Conservation (phyloP, 352 stramenopile species). For the Paralagenidium karlingii region DNA sequence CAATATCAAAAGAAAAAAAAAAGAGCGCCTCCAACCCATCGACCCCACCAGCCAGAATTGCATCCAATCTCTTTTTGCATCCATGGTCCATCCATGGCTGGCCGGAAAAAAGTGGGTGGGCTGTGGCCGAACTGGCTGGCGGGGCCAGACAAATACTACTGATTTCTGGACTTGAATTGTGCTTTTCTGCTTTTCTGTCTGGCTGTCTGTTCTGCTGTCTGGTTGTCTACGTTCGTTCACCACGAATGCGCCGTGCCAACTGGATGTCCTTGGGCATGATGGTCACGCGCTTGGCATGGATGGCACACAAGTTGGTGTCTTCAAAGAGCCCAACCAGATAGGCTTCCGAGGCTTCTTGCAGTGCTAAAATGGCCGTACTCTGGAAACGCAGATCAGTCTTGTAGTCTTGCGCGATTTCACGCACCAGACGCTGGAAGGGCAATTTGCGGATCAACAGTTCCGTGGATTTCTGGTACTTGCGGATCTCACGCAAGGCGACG, state of each 20-base stretch:
- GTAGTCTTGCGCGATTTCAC: slow-evolving; percentile 94
- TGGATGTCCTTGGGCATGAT: slow-evolving; percentile 98
- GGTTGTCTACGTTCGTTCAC: slow-evolving; percentile 83
- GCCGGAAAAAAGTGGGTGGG: too few relatives aligned
- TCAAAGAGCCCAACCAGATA: slow-evolving; percentile 93
- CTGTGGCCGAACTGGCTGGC: too few relatives aligned
- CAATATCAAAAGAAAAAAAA: too few relatives aligned
- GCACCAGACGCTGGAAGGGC: slow-evolving; percentile 72
- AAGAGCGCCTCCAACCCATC: too few relatives aligned
- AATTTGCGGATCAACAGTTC: slow-evolving; percentile 83
- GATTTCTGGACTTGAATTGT: too few relatives aligned
- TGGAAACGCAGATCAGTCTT: slow-evolving; percentile 94
- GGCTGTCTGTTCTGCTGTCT: too few relatives aligned
- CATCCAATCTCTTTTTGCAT: too few relatives aligned
- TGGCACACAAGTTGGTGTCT: slow-evolving; percentile 92
- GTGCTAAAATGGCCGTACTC: slow-evolving; percentile 84
- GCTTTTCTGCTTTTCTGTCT: too few relatives aligned
- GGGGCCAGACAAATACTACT: too few relatives aligned
- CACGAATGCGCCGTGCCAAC: slow-evolving; percentile 86
- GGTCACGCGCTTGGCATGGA: slow-evolving; percentile 93
- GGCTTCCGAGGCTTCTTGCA: slow-evolving; percentile 88
- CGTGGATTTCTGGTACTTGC: slow-evolving; percentile 82
- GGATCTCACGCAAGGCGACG: slow-evolving; percentile 77
- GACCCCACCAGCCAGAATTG: too few relatives aligned
- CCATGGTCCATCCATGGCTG: too few relatives aligned